These are phyloP conservation scores for Picochlorum sp. DNA, from an alignment of 139 green algal species.

Conservation along the genomic window DNA sequence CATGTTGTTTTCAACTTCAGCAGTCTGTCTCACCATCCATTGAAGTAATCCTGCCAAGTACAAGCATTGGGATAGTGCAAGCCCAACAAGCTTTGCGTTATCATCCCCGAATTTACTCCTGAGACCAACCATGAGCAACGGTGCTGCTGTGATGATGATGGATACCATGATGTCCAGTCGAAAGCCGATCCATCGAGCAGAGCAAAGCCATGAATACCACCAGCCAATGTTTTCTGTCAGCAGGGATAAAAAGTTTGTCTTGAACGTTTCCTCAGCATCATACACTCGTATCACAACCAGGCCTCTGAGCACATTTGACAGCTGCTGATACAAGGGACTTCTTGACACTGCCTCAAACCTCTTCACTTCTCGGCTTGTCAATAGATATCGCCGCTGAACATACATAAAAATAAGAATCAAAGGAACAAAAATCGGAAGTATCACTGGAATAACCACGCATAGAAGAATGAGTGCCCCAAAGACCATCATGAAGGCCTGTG, in stretches of 20 bases:
- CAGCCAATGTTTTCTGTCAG: slow-evolving; percentile 55
- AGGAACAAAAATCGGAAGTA: slow-evolving; percentile 64
- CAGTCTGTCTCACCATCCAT: slow-evolving; percentile 29
- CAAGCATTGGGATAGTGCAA: slow-evolving; percentile 66
- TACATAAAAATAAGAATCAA: slow-evolving; percentile 50
- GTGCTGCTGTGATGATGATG: slow-evolving; percentile 43
- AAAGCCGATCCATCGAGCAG: slow-evolving; percentile 61
- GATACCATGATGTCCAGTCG: slow-evolving; percentile 62
- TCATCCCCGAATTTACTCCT: slow-evolving; percentile 19
- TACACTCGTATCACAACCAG: slow-evolving; percentile 91
- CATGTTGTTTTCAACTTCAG: slow-evolving; percentile 78
- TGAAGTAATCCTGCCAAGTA: slow-evolving; percentile 60
- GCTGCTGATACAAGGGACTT: slow-evolving; percentile 79
- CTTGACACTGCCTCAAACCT: slow-evolving; percentile 75
- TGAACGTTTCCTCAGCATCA: slow-evolving; percentile 42
- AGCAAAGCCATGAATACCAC: slow-evolving; percentile 50
- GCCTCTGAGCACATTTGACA: slow-evolving; percentile 73
- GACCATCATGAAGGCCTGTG: slow-evolving; percentile 49
- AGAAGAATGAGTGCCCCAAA: slow-evolving; percentile 38
- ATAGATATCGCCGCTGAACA: slow-evolving; percentile 47
- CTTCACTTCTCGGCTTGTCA: slow-evolving; percentile 80
- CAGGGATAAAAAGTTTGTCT: slow-evolving; percentile 36
- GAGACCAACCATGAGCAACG: slow-evolving; percentile 58
- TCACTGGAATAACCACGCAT: slow-evolving; percentile 52
- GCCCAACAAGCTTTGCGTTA: slow-evolving; percentile 37